These are phyloP conservation scores for Phytophthora macrochlamydospora DNA, from an alignment of 352 stramenopile genomes.

Conservation along the genomic window DNA sequence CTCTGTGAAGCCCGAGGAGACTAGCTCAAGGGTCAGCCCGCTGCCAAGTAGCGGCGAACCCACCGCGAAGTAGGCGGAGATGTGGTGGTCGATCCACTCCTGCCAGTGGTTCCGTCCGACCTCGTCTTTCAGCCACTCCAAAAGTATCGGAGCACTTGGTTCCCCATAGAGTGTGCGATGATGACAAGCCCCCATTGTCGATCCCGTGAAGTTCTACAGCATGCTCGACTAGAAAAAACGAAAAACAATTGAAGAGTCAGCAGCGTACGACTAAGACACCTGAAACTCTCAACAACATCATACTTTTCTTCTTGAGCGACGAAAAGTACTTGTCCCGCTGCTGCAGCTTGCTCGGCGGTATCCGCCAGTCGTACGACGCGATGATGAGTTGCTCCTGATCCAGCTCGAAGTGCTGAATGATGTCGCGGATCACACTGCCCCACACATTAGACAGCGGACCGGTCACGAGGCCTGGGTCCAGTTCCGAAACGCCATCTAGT, in stretches of 20 bases:
- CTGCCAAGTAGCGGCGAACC: constrained; percentile 75
- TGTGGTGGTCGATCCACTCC: constrained; percentile 75
- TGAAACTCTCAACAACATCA: constrained; percentile 6
- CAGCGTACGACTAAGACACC: background rate
- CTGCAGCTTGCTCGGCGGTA: constrained; percentile 75
- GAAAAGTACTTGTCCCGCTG: constrained; percentile 79
- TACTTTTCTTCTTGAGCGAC: constrained; percentile 76
- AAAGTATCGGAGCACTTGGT: constrained; percentile 83
- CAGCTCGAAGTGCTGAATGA: constrained; percentile 73
- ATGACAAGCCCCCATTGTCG: constrained; percentile 60
- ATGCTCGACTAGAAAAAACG: constrained; percentile 59
- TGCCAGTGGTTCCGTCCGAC: constrained; percentile 75
- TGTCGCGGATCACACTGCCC: constrained; percentile 64
- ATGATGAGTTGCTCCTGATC: constrained; percentile 74
- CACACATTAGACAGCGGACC: constrained; percentile 77
- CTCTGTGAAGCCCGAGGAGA: constrained; percentile 67
- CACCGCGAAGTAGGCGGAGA: constrained; percentile 80
- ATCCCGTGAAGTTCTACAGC: constrained; percentile 55
- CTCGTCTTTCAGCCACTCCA: constrained; percentile 81
- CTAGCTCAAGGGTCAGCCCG: constrained; percentile 67
- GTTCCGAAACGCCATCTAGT: constrained; percentile 64
- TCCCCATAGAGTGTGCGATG: constrained; percentile 85
- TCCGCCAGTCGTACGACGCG: constrained; percentile 80
- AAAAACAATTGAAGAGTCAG: constrained; percentile 1
- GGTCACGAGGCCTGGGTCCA: constrained; percentile 79